Base-by-base conservation (phyloP, 306 rosid species). In the Trifolium fragiferum region DNA sequence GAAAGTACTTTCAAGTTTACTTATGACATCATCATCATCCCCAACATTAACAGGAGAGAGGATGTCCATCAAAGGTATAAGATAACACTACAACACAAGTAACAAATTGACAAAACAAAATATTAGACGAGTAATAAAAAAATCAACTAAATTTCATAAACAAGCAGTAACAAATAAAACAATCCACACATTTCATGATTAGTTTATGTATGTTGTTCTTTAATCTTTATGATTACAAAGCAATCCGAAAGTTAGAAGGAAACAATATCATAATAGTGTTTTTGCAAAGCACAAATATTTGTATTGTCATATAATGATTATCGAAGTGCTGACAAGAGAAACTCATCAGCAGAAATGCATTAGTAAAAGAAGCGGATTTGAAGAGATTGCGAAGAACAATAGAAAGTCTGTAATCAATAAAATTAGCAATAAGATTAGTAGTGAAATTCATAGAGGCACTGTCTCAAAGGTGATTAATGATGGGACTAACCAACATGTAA, bases 51-150 rank as follows among this genome's bases (percentile, higher is more conserved):
- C 76, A 23, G 70, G 55, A 84, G 80, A 81, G 70, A 49, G 78
- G 33, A 73, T 37, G 76, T 85, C 97, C 98, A 89, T 93, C 76
- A 76, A 76, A 84, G 66, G 84, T 35, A 59, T 68, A 50, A 76
- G 23, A 60, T 9, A 40, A 32, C 21, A 30, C 66, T 60, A 74
- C 71, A 68, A 90, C 88, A 78, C 88, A 82, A 38, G 15, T 8
- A 43, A 71, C 20, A 41, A 53, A 16, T 11, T 63, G 13, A 25
- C 10, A 68, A 68, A 25, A 27, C 30, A 70, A 68, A 44, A 73
- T 12, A 57, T 27, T 20, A 62, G 54, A 15, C 50, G 33, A 76
- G 61, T 49, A 41, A 44, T 25, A 35, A 11, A 18, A 67, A 23
- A 30, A 66, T 6, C 7, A 63, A 75, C 7, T 72, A 53, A 41